phyloP scores from a whole-genome alignment of 352 stramenopile species.

The Peronospora farinosa region DNA sequence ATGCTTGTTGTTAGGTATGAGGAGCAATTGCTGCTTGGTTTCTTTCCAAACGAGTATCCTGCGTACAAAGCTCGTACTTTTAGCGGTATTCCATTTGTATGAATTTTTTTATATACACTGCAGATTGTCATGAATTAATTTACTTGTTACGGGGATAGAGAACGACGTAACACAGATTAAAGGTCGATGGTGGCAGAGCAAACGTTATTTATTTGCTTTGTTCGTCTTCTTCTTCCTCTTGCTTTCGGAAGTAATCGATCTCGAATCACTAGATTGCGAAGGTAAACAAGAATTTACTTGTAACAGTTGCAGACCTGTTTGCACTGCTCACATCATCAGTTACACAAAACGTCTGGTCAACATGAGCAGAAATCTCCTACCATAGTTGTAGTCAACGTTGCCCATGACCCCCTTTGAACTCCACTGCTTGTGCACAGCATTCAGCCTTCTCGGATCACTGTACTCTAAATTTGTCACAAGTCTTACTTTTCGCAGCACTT shows the following conservation, averaged over 20 bases:
- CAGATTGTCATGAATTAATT: neutral
- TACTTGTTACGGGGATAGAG: neutral
- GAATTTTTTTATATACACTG: conserved; percentile 5
- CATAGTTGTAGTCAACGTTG: conserved; percentile 46
- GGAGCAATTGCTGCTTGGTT: conserved; percentile 84
- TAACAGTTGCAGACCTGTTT: conserved; percentile 36
- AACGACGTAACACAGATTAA: conserved; percentile 11
- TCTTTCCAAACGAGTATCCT: conserved; percentile 91
- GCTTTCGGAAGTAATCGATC: conserved; percentile 18
- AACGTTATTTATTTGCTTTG: conserved; percentile 22
- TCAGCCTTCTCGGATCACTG: conserved; percentile 34
- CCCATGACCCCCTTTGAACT: conserved; percentile 26
- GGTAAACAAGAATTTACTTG: conserved; percentile 14
- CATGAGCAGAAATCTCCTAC: conserved; percentile 23
- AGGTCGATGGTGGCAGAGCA: neutral
- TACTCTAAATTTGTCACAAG: conserved; percentile 55
- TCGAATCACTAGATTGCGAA: conserved; percentile 1
- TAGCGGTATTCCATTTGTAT: conserved; percentile 91
- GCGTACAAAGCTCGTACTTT: conserved; percentile 83
- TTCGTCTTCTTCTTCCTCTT: conserved; percentile 49
- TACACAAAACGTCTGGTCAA: neutral
- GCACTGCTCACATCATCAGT: conserved; percentile 19
- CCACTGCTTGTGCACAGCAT: conserved; percentile 40
- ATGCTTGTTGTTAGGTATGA: conserved; percentile 70
- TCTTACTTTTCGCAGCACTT: conserved; percentile 48